Percentiles rank a stretch among this genome's conserved stretches.
Conservation (phyloP, 1,284 basidiomycete genomes). For the Vanrija sp. region DNA sequence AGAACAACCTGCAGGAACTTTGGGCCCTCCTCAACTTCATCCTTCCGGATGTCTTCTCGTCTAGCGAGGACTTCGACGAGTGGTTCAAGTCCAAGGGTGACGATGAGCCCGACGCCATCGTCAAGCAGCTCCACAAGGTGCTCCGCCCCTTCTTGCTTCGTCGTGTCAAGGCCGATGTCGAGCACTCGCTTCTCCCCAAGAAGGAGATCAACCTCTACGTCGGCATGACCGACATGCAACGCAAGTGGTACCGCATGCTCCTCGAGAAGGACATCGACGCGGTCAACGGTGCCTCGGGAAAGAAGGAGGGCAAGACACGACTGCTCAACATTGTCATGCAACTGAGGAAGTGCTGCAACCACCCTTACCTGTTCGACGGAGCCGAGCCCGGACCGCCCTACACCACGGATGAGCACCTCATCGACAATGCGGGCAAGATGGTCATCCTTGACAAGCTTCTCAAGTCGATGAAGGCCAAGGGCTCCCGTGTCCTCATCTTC, state of each 20-base stretch:
- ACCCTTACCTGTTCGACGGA: constrained; percentile 72
- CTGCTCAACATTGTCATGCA: constrained; percentile 99
- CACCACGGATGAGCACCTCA: constrained; percentile 94
- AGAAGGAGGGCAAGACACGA: constrained; percentile 97
- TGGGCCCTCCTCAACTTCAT: constrained; percentile 96
- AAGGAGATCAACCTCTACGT: constrained; percentile 99
- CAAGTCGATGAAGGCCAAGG: constrained; percentile 81
- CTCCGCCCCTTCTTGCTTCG: constrained; percentile 89
- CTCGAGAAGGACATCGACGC: constrained; percentile 99
- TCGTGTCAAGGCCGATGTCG: constrained; percentile 94
- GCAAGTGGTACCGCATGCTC: constrained; percentile 94
- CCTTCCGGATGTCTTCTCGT: constrained; percentile 58
- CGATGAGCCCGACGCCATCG: constrained; percentile 75
- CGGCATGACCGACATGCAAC: constrained; percentile 95
- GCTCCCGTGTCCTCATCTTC: constrained; percentile 93
- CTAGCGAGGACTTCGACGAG: constrained; percentile 71
- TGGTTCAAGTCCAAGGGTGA: constrained; percentile 73
- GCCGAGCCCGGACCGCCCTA: constrained; percentile 97
- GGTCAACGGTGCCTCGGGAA: constrained; percentile 91
- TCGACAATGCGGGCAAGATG: constrained; percentile 97
- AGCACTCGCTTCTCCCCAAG: constrained; percentile 93
- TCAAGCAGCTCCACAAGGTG: constrained; percentile 97
- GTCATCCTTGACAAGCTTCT: constrained; percentile 93
- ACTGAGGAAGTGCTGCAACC: constrained; percentile 60
- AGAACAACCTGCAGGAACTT: constrained; percentile 96